Percentiles rank a stretch among this genome's conserved stretches.
These are phyloP conservation scores for Sequoiadendron giganteum DNA, from an alignment of 75 land plant species.

Conservation along the genomic window DNA sequence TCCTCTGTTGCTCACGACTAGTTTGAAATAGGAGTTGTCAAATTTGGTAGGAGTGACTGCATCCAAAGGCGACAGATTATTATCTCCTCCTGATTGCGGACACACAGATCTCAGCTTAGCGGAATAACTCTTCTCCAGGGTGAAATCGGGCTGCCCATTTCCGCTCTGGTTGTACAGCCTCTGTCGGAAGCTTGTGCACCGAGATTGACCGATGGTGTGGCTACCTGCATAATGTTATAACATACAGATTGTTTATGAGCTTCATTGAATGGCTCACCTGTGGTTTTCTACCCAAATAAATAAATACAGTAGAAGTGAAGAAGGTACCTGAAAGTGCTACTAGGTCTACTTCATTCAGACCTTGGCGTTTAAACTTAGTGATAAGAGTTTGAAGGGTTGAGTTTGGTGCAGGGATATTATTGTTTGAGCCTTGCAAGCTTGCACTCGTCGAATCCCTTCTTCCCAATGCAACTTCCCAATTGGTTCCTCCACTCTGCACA, in stretches of 20 bases:
- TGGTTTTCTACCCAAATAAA: not conserved
- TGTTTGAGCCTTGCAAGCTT: constrained; percentile 51
- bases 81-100: constrained; percentile 67
- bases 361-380: constrained; percentile 55
- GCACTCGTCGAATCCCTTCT: constrained; percentile 68
- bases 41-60: constrained; percentile 21
- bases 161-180: constrained; percentile 75
- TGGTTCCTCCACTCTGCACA: constrained; percentile 54
- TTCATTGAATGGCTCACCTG: too few species aligned
- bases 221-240: constrained; percentile 38
- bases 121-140: constrained; percentile 37
- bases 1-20: constrained; percentile 43
- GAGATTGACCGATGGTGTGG: constrained; percentile 79
- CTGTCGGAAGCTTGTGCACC: constrained; percentile 66
- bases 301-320: not conserved
- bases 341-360: constrained; percentile 62
- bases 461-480: constrained; percentile 72
- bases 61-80: constrained; percentile 55
- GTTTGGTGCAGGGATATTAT: constrained; percentile 68
- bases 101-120: constrained; percentile 36
- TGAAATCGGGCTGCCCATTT: constrained; percentile 51
- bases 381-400: constrained; percentile 58
- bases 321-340: constrained; percentile 71
- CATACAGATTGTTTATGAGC: too few species aligned
- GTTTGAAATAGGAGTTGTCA: constrained; percentile 78